Conservation (phyloP, 2,329 filamentous ascomycete species). For the Pseudonectria foliicola region DNA sequence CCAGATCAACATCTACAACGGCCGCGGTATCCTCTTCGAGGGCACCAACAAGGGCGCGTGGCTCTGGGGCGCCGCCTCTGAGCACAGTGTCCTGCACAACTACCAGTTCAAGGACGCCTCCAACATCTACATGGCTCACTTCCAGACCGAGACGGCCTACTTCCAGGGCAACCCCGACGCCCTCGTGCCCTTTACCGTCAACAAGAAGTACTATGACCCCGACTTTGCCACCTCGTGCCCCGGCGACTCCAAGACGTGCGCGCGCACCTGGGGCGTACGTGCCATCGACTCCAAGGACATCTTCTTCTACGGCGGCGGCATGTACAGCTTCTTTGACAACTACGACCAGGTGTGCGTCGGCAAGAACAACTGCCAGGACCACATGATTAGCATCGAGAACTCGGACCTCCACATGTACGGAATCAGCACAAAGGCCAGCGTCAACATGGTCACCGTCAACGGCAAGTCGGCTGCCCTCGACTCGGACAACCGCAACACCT, state of each 20-base stretch:
- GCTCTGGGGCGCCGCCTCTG: conserved; percentile 70
- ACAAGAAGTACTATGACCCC: conserved; percentile 56
- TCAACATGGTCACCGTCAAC: conserved; percentile 64
- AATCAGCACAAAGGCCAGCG: conserved; percentile 66
- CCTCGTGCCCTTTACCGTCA: conserved; percentile 54
- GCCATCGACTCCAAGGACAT: conserved; percentile 60
- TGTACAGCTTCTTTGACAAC: conserved; percentile 82
- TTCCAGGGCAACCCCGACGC: conserved; percentile 79
- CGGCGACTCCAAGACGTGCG: conserved; percentile 44
- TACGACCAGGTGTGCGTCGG: conserved; percentile 65
- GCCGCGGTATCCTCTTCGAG: conserved; percentile 76
- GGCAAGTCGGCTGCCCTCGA: conserved; percentile 47
- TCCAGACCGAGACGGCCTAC: conserved; percentile 87
- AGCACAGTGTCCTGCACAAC: conserved; percentile 67
- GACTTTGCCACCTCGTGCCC: conserved; percentile 53
- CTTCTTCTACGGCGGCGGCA: conserved; percentile 63
- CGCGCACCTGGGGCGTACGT: conserved; percentile 71
- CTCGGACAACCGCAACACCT: conserved; percentile 57
- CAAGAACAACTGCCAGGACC: conserved; percentile 64
- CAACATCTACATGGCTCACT: conserved; percentile 73
- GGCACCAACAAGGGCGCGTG: conserved; percentile 61
- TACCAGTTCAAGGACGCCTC: conserved; percentile 75
- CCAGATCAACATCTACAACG: conserved; percentile 83
- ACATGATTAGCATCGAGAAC: conserved; percentile 68
- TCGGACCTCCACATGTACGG: conserved; percentile 60